Percentiles rank a stretch among this genome's conserved stretches.
phyloP scores from a whole-genome alignment of 2,329 filamentous ascomycete genomes.

The Periconia digitata region DNA sequence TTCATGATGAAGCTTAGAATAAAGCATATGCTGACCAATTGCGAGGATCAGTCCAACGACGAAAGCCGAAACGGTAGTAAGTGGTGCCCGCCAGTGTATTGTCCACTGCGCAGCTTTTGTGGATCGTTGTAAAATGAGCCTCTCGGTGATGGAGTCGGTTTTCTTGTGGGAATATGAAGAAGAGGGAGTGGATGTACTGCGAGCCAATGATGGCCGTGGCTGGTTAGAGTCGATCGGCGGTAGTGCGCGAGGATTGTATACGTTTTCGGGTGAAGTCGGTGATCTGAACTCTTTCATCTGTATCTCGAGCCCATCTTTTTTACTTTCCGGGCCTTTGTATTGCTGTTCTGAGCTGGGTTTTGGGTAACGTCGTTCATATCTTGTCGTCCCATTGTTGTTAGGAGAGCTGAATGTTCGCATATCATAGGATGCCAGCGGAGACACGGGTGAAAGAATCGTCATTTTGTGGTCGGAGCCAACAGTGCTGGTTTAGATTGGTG shows the following conservation, averaged over 20 bases:
- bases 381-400: slow-evolving; percentile 16
- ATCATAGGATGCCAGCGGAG: slow-evolving; percentile 20
- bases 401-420: slow-evolving; percentile 16
- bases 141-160: slow-evolving; percentile 32
- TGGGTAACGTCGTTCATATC: slow-evolving; percentile 19
- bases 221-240: slow-evolving; percentile 17
- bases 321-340: slow-evolving; percentile 13
- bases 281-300: slow-evolving; percentile 26
- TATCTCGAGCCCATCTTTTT: slow-evolving; percentile 28
- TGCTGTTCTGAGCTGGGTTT: slow-evolving; percentile 10
- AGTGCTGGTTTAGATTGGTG: slow-evolving; percentile 1
- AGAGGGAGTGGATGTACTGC: slow-evolving; percentile 23
- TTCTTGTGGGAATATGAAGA: slow-evolving; percentile 23
- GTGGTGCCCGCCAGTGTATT: slow-evolving; percentile 42
- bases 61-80: slow-evolving; percentile 28
- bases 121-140: slow-evolving; percentile 33
- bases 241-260: slow-evolving; percentile 19
- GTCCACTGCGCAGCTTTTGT: slow-evolving; percentile 34
- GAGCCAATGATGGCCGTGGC: slow-evolving; percentile 21
- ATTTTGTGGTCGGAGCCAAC: slow-evolving; percentile 1
- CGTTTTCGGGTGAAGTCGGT: slow-evolving; percentile 24
- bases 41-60: slow-evolving; percentile 32
- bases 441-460: slow-evolving; percentile 7
- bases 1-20: slow-evolving; percentile 30
- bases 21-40: slow-evolving; percentile 37